Percentiles rank a stretch among this genome's conserved stretches.
Conservation (phyloP, 768 basidiomycete species). For the Exidia glandulosa region DNA sequence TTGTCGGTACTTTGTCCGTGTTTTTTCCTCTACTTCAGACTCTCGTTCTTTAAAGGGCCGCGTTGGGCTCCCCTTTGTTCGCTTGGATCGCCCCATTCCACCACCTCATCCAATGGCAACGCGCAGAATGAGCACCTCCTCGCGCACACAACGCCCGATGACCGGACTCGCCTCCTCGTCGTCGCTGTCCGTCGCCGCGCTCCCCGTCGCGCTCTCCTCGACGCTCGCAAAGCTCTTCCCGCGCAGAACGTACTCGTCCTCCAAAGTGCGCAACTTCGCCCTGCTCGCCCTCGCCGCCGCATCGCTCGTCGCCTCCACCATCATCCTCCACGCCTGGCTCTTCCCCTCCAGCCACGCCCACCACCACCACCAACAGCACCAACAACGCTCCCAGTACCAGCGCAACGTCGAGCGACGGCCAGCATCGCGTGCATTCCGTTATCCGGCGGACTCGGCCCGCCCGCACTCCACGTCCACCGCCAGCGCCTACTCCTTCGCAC, state of each 20-base stretch:
- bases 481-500: not conserved
- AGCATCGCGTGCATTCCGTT: constrained; percentile 3
- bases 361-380: constrained; percentile 6
- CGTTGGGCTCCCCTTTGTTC: not conserved
- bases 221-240: not conserved
- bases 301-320: constrained; percentile 40
- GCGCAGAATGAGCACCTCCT: not conserved
- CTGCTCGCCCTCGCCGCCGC: constrained; percentile 44
- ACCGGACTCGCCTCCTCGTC: too few relatives aligned
- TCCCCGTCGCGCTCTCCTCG: not conserved
- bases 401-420: constrained; percentile 10
- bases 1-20: too few relatives aligned
- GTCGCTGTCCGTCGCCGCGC: not conserved
- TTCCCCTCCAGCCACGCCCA: constrained; percentile 16
- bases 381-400: too few relatives aligned
- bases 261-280: constrained; percentile 21
- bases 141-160: not conserved
- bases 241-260: not conserved
- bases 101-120: not conserved
- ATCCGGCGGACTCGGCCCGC: constrained; percentile 6
- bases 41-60: not conserved
- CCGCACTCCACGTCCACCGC: constrained; percentile 37
- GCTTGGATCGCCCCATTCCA: not conserved
- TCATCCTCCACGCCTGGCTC: constrained; percentile 38
- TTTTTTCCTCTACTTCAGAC: too few relatives aligned